Conservation (phyloP, 2,329 filamentous ascomycete species). For the Cadophora gregata region DNA sequence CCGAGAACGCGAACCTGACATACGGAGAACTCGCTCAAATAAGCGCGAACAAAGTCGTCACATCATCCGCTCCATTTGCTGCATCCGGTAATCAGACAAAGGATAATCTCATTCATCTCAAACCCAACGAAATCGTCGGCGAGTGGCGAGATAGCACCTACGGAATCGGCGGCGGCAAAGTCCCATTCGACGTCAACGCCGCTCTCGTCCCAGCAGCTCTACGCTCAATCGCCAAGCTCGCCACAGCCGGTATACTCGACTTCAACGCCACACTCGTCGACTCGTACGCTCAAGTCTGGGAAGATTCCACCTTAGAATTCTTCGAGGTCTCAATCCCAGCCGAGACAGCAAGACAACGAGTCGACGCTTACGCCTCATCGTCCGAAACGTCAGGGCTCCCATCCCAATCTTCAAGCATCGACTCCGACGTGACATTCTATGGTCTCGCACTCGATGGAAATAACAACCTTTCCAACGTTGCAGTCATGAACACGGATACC, state of each 20-base stretch:
- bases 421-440: constrained; percentile 57
- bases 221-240: constrained; percentile 59
- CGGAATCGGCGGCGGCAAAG: constrained; percentile 64
- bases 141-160: constrained; percentile 68
- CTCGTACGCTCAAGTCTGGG: constrained; percentile 64
- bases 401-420: constrained; percentile 50
- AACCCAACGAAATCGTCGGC: constrained; percentile 59
- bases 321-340: constrained; percentile 57
- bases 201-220: constrained; percentile 67
- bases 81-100: constrained; percentile 51
- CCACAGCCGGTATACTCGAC: constrained; percentile 47
- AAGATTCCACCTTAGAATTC: constrained; percentile 63
- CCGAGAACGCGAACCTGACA: constrained; percentile 57
- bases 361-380: constrained; percentile 54
- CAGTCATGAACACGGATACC: constrained; percentile 68
- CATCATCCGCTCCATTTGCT: constrained; percentile 59
- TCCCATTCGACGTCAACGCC: constrained; percentile 71
- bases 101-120: constrained; percentile 64
- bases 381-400: constrained; percentile 52
- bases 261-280: constrained; percentile 56
- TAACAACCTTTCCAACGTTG: constrained; percentile 54
- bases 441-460: constrained; percentile 62
- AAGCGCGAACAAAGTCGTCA: constrained; percentile 64
- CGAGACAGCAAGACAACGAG: constrained; percentile 51
- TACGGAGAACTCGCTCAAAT: constrained; percentile 58